Percentiles rank a stretch among this genome's conserved stretches.
Conservation (phyloP, 2,329 filamentous ascomycete species). For the Aureobasidium subglaciale region DNA sequence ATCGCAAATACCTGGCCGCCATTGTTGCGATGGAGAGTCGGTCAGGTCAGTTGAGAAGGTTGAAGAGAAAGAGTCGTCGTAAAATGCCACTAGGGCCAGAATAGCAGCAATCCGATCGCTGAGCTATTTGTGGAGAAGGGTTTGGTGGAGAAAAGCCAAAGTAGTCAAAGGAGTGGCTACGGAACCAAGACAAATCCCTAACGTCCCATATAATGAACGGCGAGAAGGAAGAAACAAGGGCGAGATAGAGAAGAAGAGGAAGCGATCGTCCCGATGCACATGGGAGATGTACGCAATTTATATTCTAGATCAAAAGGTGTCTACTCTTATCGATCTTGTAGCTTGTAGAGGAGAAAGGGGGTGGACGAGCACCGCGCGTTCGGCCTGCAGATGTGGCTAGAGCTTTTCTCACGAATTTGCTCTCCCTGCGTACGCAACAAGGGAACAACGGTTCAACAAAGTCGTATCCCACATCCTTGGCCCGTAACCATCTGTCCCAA, state of each 20-base stretch:
- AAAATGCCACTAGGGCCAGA: constrained; percentile 7
- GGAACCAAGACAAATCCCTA: background rate
- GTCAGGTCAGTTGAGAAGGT: background rate
- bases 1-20: constrained; percentile 63
- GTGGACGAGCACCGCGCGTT: background rate
- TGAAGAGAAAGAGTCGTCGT: background rate
- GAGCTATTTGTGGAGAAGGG: constrained; percentile 15
- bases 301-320: background rate
- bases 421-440: background rate
- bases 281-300: background rate
- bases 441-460: background rate
- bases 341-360: background rate
- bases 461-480: background rate
- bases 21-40: constrained; percentile 40
- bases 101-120: constrained; percentile 2
- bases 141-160: background rate
- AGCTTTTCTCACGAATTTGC: background rate
- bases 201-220: constrained; percentile 7
- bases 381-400: background rate
- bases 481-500: background rate
- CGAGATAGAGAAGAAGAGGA: background rate
- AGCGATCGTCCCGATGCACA: background rate
- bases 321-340: no score
- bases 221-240: background rate
- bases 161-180: constrained; percentile 2